These are phyloP conservation scores for Acidiella bohemica DNA, from an alignment of 495 filamentous ascomycete genomes.

Conservation along the genomic window DNA sequence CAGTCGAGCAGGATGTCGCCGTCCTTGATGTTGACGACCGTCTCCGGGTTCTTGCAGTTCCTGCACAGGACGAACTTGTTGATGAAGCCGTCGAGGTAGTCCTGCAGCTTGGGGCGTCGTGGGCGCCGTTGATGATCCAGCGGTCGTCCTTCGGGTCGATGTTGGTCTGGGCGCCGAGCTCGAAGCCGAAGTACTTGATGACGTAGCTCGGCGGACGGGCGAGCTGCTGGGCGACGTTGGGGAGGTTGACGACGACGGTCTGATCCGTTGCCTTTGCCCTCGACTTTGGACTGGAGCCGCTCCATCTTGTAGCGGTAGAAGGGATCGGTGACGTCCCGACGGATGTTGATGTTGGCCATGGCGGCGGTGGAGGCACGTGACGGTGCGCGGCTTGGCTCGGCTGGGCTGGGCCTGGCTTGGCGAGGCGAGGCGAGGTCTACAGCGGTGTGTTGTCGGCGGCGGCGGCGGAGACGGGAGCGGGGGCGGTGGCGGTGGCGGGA, in stretches of 20 bases:
- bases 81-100: conserved; percentile 97
- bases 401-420: too few species aligned
- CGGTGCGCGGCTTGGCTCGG: too few species aligned
- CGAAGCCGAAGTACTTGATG: conserved; percentile 99
- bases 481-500: too few species aligned
- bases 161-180: conserved; percentile 96
- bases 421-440: too few species aligned
- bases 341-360: conserved; percentile 93
- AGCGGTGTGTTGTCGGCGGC: too few species aligned
- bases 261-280: conserved; percentile 97
- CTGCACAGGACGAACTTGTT: conserved; percentile 96
- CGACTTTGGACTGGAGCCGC: conserved; percentile 92
- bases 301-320: conserved; percentile 99
- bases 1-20: conserved; percentile 84
- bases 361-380: conserved; percentile 42
- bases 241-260: conserved; percentile 91
- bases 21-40: conserved; percentile 85
- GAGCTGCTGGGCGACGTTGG: conserved; percentile 84
- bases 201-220: conserved; percentile 86
- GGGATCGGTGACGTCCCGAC: conserved; percentile 92
- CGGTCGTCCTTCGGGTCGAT: conserved; percentile 92
- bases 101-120: conserved; percentile 94
- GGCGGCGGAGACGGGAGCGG: too few species aligned
- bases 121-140: conserved; percentile 99
- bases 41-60: conserved; percentile 99